Evolutionary conservation across 1,139 yeast species (phyloP).

Genomic region (Kluyveromyces sp.): DNA sequence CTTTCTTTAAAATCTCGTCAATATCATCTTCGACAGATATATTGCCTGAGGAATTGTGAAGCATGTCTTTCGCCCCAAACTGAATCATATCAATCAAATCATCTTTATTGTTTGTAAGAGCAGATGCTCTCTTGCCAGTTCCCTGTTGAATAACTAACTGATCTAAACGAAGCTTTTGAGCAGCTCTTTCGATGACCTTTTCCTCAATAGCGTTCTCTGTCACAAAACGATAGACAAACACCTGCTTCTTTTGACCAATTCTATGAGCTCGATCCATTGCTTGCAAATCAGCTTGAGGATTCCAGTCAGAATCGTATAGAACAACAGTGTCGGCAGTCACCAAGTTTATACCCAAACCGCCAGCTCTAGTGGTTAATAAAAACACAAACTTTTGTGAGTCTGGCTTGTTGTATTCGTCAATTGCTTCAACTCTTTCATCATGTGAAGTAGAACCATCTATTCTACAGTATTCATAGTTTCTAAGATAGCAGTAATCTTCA

Average conservation of each 20-base stretch:
- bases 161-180: constrained; percentile 69
- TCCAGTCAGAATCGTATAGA: constrained; percentile 76
- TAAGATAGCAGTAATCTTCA: constrained; percentile 68
- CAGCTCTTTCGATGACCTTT: constrained; percentile 71
- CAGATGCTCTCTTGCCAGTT: constrained; percentile 31
- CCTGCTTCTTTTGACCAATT: constrained; percentile 80
- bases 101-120: constrained; percentile 50
- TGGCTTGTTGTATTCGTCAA: constrained; percentile 70
- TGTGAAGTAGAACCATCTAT: constrained; percentile 81
- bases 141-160: constrained; percentile 81
- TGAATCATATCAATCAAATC: constrained; percentile 76
- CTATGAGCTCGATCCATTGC: constrained; percentile 88
- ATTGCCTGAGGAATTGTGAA: constrained; percentile 32
- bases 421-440: constrained; percentile 64
- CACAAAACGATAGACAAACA: constrained; percentile 65
- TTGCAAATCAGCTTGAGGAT: constrained; percentile 81
- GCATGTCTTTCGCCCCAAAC: constrained; percentile 66
- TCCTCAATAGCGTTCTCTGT: constrained; percentile 80
- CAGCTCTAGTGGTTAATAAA: constrained; percentile 72
- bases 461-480: constrained; percentile 64
- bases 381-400: constrained; percentile 63
- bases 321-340: constrained; percentile 72
- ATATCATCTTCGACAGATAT: constrained; percentile 42
- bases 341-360: constrained; percentile 79
- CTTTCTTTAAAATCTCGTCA: constrained; percentile 52